These are phyloP conservation scores for Penicillium malachiteum DNA, from an alignment of 495 filamentous ascomycete genomes.

Conservation along the genomic window DNA sequence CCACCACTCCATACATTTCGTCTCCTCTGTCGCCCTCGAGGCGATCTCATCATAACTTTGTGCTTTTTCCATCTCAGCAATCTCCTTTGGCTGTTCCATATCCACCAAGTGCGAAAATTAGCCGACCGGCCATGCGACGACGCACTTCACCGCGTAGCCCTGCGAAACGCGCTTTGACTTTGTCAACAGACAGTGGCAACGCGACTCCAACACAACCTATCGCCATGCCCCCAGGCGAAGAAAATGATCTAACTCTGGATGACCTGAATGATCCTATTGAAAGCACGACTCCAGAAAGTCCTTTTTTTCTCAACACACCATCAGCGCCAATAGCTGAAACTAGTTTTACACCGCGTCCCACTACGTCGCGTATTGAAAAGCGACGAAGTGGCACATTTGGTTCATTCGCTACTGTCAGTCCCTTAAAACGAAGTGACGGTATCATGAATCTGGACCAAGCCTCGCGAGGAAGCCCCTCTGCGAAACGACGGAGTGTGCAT, in stretches of 20 bases:
- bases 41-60: slow-evolving; percentile 44
- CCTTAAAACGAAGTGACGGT: slow-evolving; percentile 87
- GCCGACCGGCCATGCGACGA: slow-evolving; percentile 48
- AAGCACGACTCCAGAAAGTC: slow-evolving; percentile 40
- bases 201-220: slow-evolving; percentile 44
- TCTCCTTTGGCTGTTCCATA: slow-evolving; percentile 56
- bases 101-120: slow-evolving; percentile 50
- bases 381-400: slow-evolving; percentile 47
- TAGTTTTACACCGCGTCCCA: slow-evolving; percentile 48
- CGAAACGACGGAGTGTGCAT: slow-evolving; percentile 83
- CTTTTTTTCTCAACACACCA: slow-evolving; percentile 42
- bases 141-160: slow-evolving; percentile 72
- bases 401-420: slow-evolving; percentile 67
- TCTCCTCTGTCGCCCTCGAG: slow-evolving; percentile 54
- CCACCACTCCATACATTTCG: slow-evolving; percentile 38
- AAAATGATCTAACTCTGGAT: slow-evolving; percentile 47
- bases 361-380: slow-evolving; percentile 46
- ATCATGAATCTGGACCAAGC: slow-evolving; percentile 82
- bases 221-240: slow-evolving; percentile 48
- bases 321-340: slow-evolving; percentile 30
- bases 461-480: slow-evolving; percentile 75
- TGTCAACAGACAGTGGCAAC: slow-evolving; percentile 71
- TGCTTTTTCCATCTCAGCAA: slow-evolving; percentile 48
- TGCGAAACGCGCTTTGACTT: slow-evolving; percentile 68
- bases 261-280: slow-evolving; percentile 18